Evolutionary conservation across 208 protist genomes (phyloP), one percentile per base, ranked within the genome.

Genomic region (Leishmania tropica): DNA sequence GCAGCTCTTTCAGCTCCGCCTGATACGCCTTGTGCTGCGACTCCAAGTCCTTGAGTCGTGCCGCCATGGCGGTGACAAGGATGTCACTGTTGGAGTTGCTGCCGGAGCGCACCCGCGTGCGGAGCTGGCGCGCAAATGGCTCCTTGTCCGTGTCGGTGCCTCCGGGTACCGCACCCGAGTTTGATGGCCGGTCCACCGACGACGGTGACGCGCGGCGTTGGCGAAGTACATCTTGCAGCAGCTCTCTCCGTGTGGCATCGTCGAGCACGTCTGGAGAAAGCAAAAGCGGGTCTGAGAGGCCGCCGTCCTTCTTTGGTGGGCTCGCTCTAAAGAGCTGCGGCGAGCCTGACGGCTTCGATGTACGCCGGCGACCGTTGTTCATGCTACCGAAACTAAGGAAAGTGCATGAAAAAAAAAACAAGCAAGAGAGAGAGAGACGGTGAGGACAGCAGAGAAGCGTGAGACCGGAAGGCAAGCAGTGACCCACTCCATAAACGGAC

Each of bases 221-320:
- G 3, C 85, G 73, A 83, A 93, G 84, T 19, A 94, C 88, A 15
- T 96, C 83, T 8, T 91, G 79, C 68, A 97, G 75, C 53, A 97
- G 88, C 80, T 93, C 84, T 19, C 83, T 76, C 1, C 95, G 89
- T 45, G 93, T 96, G 7, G 96, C 93, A 48, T 95, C 93, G 81
- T 97, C 95, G 31, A 97, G 89, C 5, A 93, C 91, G 58, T 97
- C 90, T 5, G 92, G 91, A 24, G 90, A 87, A 28, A 97, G 87
- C 53, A 97, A 87, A 56, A 77, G 89, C 31, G 67, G 85, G 51
- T 80, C 85, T 40, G 37, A 73, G 24, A 76, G 64, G 70, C 67
- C 56, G 35, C 42, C 48, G 37, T 42, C 42, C 45, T 76, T 81
- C 75, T 80, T 86, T 15, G 68, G n/a, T 73, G 81, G 58, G 58